phyloP scores from a whole-genome alignment of 2,329 filamentous ascomycete genomes.

The Alternaria longipes region DNA sequence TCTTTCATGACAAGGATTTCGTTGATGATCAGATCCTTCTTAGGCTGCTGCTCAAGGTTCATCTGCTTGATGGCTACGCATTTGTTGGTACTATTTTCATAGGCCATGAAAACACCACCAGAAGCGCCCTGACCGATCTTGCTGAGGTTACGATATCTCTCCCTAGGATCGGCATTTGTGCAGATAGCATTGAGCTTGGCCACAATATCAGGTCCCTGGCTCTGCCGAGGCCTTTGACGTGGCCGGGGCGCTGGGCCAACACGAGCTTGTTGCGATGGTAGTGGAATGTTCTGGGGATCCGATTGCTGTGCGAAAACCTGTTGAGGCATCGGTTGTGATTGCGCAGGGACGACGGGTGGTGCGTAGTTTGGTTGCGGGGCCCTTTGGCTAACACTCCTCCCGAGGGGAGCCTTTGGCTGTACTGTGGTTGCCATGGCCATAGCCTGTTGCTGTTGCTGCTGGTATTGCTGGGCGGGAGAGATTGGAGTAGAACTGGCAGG shows the following conservation, averaged over 20 bases:
- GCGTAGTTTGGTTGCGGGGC: conserved; percentile 45
- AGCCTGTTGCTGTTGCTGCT: conserved; percentile 88
- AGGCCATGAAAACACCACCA: conserved; percentile 92
- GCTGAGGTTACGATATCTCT: conserved; percentile 84
- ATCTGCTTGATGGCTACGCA: conserved; percentile 99
- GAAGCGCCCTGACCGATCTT: conserved; percentile 99
- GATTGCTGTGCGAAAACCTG: conserved; percentile 55
- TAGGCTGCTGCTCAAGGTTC: conserved; percentile 97
- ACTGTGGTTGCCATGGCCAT: conserved; percentile 74
- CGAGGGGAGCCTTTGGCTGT: conserved; percentile 77
- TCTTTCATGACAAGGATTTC: conserved; percentile 99
- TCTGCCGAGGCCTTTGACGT: conserved; percentile 80
- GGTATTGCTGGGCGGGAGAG: conserved; percentile 60
- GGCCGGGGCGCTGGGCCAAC: conserved; percentile 71
- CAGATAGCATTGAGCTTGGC: conserved; percentile 88
- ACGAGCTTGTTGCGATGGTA: conserved; percentile 59
- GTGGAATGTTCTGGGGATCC: conserved; percentile 55
- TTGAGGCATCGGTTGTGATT: conserved; percentile 59
- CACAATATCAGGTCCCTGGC: conserved; percentile 82
- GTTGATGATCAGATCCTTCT: conserved; percentile 99
- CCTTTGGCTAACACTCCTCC: conserved; percentile 78
- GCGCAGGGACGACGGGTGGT: conserved; percentile 55
- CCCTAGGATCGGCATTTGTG: conserved; percentile 85
- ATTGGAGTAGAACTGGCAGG: conserved; percentile 49
- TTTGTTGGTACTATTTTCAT: conserved; percentile 82